These are phyloP conservation scores for Boletus vinaceobasis DNA, from an alignment of 768 basidiomycete genomes.

Conservation along the genomic window DNA sequence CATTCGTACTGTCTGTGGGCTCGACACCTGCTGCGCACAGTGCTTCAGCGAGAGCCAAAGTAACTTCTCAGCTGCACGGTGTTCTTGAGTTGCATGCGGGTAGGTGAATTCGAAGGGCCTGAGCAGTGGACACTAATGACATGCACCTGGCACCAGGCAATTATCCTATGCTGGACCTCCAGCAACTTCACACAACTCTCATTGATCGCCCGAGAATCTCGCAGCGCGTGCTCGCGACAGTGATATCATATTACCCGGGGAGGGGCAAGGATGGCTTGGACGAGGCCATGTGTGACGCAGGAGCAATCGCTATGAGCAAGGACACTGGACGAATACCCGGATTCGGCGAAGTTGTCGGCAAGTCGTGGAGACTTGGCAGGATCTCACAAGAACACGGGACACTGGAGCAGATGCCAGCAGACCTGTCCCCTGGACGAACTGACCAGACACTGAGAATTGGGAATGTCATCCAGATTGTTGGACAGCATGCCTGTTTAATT, in stretches of 20 bases:
- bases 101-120: constrained; percentile 24
- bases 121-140: not conserved
- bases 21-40: constrained; percentile 88
- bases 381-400: constrained; percentile 82
- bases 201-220: constrained; percentile 56
- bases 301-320: constrained; percentile 84
- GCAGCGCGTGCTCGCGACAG: constrained; percentile 65
- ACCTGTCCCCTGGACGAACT: constrained; percentile 7
- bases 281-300: constrained; percentile 82
- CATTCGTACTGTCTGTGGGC: constrained; percentile 76
- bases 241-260: constrained; percentile 77
- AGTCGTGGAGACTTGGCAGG: constrained; percentile 59
- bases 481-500: constrained; percentile 84
- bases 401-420: constrained; percentile 39
- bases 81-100: constrained; percentile 75
- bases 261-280: constrained; percentile 58
- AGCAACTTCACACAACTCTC: constrained; percentile 74
- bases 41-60: constrained; percentile 50
- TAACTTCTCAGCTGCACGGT: constrained; percentile 52
- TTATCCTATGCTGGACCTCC: constrained; percentile 80
- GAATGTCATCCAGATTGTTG: constrained; percentile 65
- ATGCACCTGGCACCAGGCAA: constrained; percentile 47
- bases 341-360: constrained; percentile 69
- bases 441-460: constrained; percentile 47
- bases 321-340: constrained; percentile 72